phyloP scores from a whole-genome alignment of 805 yeast genomes.

The Teunomyces panamensis region DNA sequence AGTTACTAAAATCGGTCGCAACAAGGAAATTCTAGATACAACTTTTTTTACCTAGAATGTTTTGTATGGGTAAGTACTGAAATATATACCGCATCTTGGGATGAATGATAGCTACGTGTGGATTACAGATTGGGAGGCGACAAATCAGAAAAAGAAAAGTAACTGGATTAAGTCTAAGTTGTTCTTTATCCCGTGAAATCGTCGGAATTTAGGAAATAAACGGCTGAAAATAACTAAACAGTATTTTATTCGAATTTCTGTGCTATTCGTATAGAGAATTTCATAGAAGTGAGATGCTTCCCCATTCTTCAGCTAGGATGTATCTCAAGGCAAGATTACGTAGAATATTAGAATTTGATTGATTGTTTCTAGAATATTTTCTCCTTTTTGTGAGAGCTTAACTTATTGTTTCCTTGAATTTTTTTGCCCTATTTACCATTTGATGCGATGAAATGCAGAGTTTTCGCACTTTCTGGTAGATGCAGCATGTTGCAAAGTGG shows the following conservation, averaged over 20 bases:
- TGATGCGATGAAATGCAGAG: no score
- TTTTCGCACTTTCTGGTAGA: no score
- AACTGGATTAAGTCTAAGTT: background rate
- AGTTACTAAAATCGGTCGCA: background rate
- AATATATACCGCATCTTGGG: background rate
- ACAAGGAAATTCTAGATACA: constrained; percentile 1
- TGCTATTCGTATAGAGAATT: background rate
- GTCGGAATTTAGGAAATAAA: background rate
- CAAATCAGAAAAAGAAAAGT: background rate
- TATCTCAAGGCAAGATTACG: constrained; percentile 6
- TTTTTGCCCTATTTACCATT: no score
- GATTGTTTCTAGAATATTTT: no score
- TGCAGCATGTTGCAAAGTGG: no score
- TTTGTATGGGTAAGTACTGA: background rate
- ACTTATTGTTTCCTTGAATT: no score
- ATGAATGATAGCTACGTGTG: background rate
- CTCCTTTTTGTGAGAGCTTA: no score
- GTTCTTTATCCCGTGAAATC: background rate
- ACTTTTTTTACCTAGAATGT: background rate
- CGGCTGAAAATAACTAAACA: background rate
- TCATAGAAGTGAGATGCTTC: background rate
- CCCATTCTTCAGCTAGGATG: background rate
- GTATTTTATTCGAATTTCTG: background rate
- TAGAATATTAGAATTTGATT: background rate
- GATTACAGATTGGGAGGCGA: background rate